Conservation (phyloP, 2,329 filamentous ascomycete species). For the Trichoderma guizhouense region DNA sequence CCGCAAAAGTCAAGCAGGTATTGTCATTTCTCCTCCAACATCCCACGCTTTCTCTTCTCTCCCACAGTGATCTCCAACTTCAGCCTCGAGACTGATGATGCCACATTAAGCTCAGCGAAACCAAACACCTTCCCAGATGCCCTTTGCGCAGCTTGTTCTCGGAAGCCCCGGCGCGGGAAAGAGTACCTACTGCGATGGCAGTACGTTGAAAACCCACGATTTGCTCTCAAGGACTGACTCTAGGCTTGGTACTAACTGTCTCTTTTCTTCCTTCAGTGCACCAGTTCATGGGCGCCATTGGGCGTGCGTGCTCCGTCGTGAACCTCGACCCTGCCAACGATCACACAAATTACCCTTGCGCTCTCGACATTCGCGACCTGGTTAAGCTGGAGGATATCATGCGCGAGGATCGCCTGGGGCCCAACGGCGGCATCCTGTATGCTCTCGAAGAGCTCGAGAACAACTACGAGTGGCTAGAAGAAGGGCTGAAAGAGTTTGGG, state of each 20-base stretch:
- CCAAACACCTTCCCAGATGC: constrained; percentile 41
- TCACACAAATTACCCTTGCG: constrained; percentile 80
- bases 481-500: constrained; percentile 72
- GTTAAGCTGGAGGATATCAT: constrained; percentile 94
- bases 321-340: constrained; percentile 98
- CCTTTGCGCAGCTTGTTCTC: constrained; percentile 74
- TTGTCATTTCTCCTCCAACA: neutral
- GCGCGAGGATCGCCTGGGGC: constrained; percentile 83
- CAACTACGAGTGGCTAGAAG: constrained; percentile 88
- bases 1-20: neutral
- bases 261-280: constrained; percentile 58
- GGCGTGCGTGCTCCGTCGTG: constrained; percentile 88
- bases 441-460: constrained; percentile 92
- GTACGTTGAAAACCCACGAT: constrained; percentile 40
- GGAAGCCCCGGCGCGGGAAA: constrained; percentile 96
- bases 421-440: constrained; percentile 89
- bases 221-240: neutral
- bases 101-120: constrained; percentile 23
- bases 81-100: constrained; percentile 22
- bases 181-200: constrained; percentile 97
- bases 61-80: neutral
- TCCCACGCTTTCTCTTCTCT: neutral
- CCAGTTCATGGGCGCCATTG: constrained; percentile 95
- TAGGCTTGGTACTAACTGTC: neutral
- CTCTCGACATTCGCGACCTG: constrained; percentile 84